A percentile compares a stretch with the other conserved stretches of the same genome.
Evolutionary conservation across 805 yeast species (phyloP).

Genomic region (Kazachstania africana): DNA sequence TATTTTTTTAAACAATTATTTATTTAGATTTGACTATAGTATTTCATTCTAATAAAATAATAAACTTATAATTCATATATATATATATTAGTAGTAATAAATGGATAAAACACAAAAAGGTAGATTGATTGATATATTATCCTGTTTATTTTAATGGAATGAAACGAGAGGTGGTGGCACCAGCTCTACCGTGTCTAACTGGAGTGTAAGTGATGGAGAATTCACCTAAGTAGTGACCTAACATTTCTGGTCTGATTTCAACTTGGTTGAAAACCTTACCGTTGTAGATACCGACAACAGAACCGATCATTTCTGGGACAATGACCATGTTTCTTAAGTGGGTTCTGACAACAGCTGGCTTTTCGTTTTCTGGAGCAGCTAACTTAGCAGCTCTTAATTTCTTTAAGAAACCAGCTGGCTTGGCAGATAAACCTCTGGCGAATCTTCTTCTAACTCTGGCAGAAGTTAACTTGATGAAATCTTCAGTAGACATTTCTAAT

Average conservation of each 20-base stretch:
- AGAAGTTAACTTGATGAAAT: conserved; percentile 89
- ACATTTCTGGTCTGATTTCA: conserved; percentile 99
- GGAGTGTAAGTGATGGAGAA: conserved; percentile 99
- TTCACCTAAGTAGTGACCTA: conserved; percentile 99
- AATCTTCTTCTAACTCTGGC: conserved; percentile 99
- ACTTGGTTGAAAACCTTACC: conserved; percentile 99
- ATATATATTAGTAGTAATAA: no score
- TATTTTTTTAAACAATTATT: no score
- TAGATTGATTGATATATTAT: no score
- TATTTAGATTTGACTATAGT: no score
- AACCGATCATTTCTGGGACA: conserved; percentile 99
- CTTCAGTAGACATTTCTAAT: conserved; percentile 89
- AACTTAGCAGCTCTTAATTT: conserved; percentile 96
- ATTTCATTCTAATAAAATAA: no score
- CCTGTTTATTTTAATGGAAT: conserved; percentile 55
- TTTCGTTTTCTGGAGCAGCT: conserved; percentile 82
- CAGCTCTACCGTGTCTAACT: conserved; percentile 99
- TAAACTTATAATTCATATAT: no score
- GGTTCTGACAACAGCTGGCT: conserved; percentile 96
- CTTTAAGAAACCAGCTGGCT: conserved; percentile 92
- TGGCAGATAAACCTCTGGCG: conserved; percentile 91
- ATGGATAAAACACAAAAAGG: no score
- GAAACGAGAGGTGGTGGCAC: conserved; percentile 69
- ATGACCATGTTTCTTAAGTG: conserved; percentile 98
- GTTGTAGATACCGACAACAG: conserved; percentile 97